These are phyloP conservation scores for Rhododendron kiyosumense DNA, from an alignment of 148 eudicot species.

Conservation along the genomic window DNA sequence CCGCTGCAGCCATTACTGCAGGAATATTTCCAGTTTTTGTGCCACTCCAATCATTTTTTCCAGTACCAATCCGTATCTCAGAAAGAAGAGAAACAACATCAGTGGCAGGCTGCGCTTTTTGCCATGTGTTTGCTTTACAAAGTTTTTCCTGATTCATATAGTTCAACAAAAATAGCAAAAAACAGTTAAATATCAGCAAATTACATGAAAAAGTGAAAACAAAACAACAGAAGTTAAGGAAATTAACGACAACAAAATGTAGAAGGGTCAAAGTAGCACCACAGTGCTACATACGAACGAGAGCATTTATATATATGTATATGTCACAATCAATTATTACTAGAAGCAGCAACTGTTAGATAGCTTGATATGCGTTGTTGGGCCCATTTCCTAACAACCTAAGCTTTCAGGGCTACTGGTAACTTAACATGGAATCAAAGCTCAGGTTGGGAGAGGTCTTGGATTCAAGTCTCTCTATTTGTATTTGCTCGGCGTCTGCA, in stretches of 20 bases:
- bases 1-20: conserved; percentile 98
- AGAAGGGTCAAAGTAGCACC: conserved; percentile 1
- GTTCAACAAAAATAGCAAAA: neutral
- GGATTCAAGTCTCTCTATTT: neutral
- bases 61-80: conserved; percentile 95
- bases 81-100: conserved; percentile 90
- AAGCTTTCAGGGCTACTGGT: neutral
- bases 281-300: neutral
- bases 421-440: neutral
- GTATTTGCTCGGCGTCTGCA: neutral
- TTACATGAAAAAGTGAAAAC: neutral
- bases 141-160: conserved; percentile 73
- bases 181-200: neutral
- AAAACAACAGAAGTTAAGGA: neutral
- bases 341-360: neutral
- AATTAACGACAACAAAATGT: neutral
- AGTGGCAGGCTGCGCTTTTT: conserved; percentile 83
- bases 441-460: neutral
- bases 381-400: neutral
- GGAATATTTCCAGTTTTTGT: conserved; percentile 92
- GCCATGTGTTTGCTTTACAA: conserved; percentile 74
- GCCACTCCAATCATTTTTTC: conserved; percentile 88
- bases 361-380: neutral
- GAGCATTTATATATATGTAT: neutral
- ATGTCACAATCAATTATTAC: neutral